A percentile compares a stretch with the other conserved stretches of the same genome.
phyloP scores from a whole-genome alignment of 768 basidiomycete genomes.

The Fistulinella prunicolor region DNA sequence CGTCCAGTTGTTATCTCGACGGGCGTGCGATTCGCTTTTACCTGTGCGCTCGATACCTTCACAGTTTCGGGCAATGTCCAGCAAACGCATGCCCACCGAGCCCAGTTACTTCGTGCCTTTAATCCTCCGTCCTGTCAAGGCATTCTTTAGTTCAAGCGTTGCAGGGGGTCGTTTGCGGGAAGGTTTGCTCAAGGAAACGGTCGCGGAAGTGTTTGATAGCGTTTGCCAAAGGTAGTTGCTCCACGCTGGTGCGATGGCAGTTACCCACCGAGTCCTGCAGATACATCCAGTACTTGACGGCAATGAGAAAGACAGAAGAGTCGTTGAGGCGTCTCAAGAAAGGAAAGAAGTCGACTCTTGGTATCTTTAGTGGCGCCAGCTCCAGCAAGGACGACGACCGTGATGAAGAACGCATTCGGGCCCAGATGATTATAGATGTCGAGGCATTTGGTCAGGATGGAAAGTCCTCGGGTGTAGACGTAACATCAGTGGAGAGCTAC shows the following conservation, averaged over 20 bases:
- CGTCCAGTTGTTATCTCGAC: slow-evolving; percentile 63
- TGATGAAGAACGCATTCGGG: slow-evolving; percentile 86
- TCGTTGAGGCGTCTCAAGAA: slow-evolving; percentile 84
- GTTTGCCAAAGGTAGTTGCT: slow-evolving; percentile 58
- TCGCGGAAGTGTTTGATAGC: slow-evolving; percentile 65
- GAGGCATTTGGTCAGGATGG: slow-evolving; percentile 82
- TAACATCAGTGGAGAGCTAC: slow-evolving; percentile 51
- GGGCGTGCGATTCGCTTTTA: slow-evolving; percentile 83
- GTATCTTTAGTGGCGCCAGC: slow-evolving; percentile 64
- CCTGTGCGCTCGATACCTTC: slow-evolving; percentile 86
- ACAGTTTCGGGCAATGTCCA: slow-evolving; percentile 84
- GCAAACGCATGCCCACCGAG: slow-evolving; percentile 66
- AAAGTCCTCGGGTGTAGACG: slow-evolving; percentile 60
- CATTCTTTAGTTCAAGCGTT: slow-evolving; percentile 67
- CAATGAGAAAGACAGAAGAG: slow-evolving; percentile 92
- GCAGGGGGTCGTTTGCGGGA: slow-evolving; percentile 58
- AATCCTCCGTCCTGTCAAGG: slow-evolving; percentile 76
- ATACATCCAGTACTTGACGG: slow-evolving; percentile 74
- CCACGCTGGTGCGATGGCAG: neutral
- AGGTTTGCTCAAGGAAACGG: slow-evolving; percentile 47
- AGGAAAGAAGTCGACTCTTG: slow-evolving; percentile 75
- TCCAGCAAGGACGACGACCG: slow-evolving; percentile 57
- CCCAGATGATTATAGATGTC: slow-evolving; percentile 83
- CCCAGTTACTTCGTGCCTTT: slow-evolving; percentile 84
- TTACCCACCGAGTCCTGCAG: slow-evolving; percentile 35